phyloP scores from a whole-genome alignment of 805 yeast genomes.

The Nakazawaea siamensis region DNA sequence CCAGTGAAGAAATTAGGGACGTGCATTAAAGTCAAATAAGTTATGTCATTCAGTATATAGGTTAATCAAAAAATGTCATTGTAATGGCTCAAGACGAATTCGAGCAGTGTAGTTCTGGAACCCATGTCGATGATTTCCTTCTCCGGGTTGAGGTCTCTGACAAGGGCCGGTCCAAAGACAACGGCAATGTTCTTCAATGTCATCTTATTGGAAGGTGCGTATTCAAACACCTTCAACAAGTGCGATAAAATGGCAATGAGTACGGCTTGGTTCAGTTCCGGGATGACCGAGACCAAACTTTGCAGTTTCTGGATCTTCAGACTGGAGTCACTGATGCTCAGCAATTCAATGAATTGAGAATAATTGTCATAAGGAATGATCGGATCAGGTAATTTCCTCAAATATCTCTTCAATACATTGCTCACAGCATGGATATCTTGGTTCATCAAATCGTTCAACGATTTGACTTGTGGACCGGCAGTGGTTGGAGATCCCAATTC shows the following conservation, averaged over 20 bases:
- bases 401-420: constrained; percentile 77
- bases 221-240: constrained; percentile 47
- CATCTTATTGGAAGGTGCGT: constrained; percentile 66
- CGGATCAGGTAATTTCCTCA: constrained; percentile 80
- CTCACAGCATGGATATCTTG: constrained; percentile 85
- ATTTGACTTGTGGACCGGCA: constrained; percentile 26
- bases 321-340: constrained; percentile 21
- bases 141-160: constrained; percentile 71
- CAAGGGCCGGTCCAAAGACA: constrained; percentile 90
- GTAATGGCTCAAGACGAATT: constrained; percentile 51
- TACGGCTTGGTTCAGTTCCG: constrained; percentile 57
- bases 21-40: constrained; percentile 28
- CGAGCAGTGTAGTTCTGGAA: constrained; percentile 68
- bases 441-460: constrained; percentile 26
- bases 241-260: constrained; percentile 55
- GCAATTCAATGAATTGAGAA: constrained; percentile 53
- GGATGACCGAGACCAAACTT: constrained; percentile 43
- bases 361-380: constrained; percentile 66
- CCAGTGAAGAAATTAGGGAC: constrained; percentile 63
- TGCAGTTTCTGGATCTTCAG: constrained; percentile 34
- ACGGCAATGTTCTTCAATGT: constrained; percentile 74
- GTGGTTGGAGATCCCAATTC: constrained; percentile 16
- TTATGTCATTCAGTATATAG: not conserved
- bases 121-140: constrained; percentile 83
- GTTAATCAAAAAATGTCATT: constrained; percentile 24